Evolutionary conservation across 2,329 filamentous ascomycete genomes (phyloP).

Genomic region (Teratosphaeria pseudoeucalypti): DNA sequence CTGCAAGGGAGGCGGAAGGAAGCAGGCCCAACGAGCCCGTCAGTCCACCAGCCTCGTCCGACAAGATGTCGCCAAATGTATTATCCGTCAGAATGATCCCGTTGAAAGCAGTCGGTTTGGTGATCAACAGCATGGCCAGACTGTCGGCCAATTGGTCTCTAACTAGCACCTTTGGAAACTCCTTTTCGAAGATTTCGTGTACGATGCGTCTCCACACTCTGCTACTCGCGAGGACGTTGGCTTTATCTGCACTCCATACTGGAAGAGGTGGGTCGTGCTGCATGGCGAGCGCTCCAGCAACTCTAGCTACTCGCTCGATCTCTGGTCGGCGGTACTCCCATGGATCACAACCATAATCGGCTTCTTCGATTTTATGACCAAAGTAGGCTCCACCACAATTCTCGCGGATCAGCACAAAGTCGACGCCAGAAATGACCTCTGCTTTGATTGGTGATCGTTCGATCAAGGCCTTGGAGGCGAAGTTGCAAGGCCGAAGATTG

Average conservation of each 20-base stretch:
- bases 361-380: slow-evolving; percentile 37
- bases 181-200: slow-evolving; percentile 30
- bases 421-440: slow-evolving; percentile 35
- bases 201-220: slow-evolving; percentile 40
- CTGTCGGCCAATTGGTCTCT: slow-evolving; percentile 40
- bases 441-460: slow-evolving; percentile 36
- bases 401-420: slow-evolving; percentile 42
- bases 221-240: slow-evolving; percentile 40
- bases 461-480: slow-evolving; percentile 31
- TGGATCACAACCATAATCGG: slow-evolving; percentile 37
- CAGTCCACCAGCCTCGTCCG: slow-evolving; percentile 38
- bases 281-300: slow-evolving; percentile 37
- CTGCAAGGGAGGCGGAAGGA: slow-evolving; percentile 31
- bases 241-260: slow-evolving; percentile 43
- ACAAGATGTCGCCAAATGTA: slow-evolving; percentile 40
- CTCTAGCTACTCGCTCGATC: slow-evolving; percentile 38
- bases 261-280: slow-evolving; percentile 27
- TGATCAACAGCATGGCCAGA: slow-evolving; percentile 40
- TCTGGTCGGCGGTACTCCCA: slow-evolving; percentile 39
- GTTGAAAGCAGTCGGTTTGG: slow-evolving; percentile 38
- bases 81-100: slow-evolving; percentile 38
- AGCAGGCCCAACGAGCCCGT: slow-evolving; percentile 37
- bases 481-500: slow-evolving; percentile 41
- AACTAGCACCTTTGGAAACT: slow-evolving; percentile 36
- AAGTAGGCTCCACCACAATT: slow-evolving; percentile 44